Base-by-base conservation (phyloP, 352 stramenopile species). In the Heterotrichella gracilis region DNA sequence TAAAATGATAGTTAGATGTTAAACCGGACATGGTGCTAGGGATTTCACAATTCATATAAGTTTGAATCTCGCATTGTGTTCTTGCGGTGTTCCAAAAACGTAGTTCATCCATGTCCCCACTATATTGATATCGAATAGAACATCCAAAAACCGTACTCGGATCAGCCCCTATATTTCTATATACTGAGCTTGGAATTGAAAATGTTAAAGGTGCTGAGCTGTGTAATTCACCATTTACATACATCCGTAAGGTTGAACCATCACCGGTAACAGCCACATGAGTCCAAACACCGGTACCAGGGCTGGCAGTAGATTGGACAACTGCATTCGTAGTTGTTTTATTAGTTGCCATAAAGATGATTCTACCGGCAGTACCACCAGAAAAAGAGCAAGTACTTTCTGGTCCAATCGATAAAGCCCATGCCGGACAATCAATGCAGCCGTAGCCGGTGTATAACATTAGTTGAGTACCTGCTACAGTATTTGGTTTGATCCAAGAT, bases 11-110 rank as follows among this genome's bases (percentile, higher is more conserved):
- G 23, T 66, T 24, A 24, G 21, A n/a, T 24, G 23, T 66, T 24
- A 66, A 22, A 66, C n/a, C n/a, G 23, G n/a, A 24, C 23, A 22
- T 24, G 23, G 41, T 66, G 41, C n/a, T 66, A n/a, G n/a, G n/a
- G 23, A 66, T 66, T 22, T 66, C 41, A 66, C n/a, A 66, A 66
- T 66, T 66, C 41, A 66, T 66, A 66, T 66, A 24, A 24, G 41
- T 24, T 66, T 66, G 41, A 66, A 66, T 66, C 41, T 66, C 41
- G 21, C n/a, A n/a, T 66, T 66, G 41, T 66, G 41, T 66, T 66
- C 41, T 66, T 24, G 23, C 41, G 23, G 41, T 24, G 23, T 66
- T 66, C 41, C 41, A 66, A 66, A 66, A 24, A 24, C 41, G 21
- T 66, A 66, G 23, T 66, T 66, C 41, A 66, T 66, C 41, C n/a